phyloP scores from a whole-genome alignment of 495 filamentous ascomycete genomes.

The Penicillium desertorum region DNA sequence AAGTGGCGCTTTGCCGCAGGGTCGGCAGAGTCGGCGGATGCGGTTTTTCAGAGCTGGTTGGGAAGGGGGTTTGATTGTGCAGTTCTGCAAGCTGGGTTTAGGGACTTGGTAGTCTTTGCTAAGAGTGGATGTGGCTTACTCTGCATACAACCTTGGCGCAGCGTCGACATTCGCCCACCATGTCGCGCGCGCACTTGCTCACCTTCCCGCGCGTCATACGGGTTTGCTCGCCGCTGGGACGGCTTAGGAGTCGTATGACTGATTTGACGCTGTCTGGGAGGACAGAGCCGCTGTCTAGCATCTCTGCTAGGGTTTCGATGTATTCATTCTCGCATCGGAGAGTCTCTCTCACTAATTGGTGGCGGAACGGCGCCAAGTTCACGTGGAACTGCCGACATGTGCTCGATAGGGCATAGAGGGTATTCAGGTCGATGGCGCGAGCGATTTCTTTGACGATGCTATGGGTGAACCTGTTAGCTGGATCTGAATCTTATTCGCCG shows the following conservation, averaged over 20 bases:
- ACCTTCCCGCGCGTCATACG: conserved; percentile 63
- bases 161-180: conserved; percentile 77
- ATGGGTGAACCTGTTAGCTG: conserved; percentile 15
- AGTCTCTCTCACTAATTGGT: conserved; percentile 66
- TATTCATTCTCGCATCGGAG: conserved; percentile 76
- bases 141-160: conserved; percentile 77
- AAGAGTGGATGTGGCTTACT: conserved; percentile 43
- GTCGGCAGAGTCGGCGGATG: conserved; percentile 73
- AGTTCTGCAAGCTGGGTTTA: conserved; percentile 61
- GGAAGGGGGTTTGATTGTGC: conserved; percentile 73
- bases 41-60: conserved; percentile 60
- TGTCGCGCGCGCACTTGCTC: conserved; percentile 75
- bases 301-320: conserved; percentile 41
- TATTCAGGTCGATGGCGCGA: conserved; percentile 76
- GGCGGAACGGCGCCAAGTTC: conserved; percentile 73
- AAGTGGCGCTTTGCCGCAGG: conserved; percentile 68
- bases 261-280: conserved; percentile 41
- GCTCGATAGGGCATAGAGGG: conserved; percentile 73
- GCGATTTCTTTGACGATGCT: conserved; percentile 74
- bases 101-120: neutral
- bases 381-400: conserved; percentile 78
- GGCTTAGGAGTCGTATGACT: conserved; percentile 37
- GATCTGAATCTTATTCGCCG: neutral
- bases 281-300: conserved; percentile 34
- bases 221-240: conserved; percentile 30